Evolutionary conservation across 2,329 filamentous ascomycete genomes (phyloP).

Genomic region (Ascocoryne sarcoides): DNA sequence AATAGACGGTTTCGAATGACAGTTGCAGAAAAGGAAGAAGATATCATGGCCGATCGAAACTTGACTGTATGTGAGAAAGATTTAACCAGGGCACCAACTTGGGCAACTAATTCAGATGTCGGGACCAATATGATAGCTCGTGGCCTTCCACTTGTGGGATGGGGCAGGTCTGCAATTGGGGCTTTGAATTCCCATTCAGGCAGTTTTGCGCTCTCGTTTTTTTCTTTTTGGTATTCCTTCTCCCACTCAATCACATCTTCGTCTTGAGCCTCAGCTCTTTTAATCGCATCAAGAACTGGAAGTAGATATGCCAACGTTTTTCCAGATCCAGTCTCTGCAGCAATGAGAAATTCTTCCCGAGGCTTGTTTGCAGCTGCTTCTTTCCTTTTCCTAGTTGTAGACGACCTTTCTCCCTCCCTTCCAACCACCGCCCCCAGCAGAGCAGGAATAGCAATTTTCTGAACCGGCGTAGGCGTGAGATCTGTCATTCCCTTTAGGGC

Average conservation of each 20-base stretch:
- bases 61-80: conserved; percentile 76
- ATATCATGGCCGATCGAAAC: conserved; percentile 76
- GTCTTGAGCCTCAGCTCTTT: conserved; percentile 60
- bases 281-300: conserved; percentile 77
- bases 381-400: conserved; percentile 29
- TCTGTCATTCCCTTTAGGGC: conserved; percentile 67
- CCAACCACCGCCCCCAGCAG: conserved; percentile 46
- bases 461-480: conserved; percentile 77
- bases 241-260: conserved; percentile 48
- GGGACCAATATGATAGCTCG: conserved; percentile 81
- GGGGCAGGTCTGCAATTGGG: conserved; percentile 52
- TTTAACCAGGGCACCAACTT: conserved; percentile 77
- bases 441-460: conserved; percentile 78
- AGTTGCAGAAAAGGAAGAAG: conserved; percentile 63
- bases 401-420: not conserved
- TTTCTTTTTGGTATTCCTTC: conserved; percentile 48
- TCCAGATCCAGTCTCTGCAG: conserved; percentile 92
- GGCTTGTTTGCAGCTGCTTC: conserved; percentile 25
- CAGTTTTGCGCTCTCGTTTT: conserved; percentile 45
- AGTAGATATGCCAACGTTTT: conserved; percentile 92
- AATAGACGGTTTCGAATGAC: conserved; percentile 83
- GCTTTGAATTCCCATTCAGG: conserved; percentile 54
- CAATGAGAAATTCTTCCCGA: conserved; percentile 61
- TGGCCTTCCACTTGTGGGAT: conserved; percentile 69
- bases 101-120: conserved; percentile 82